Base-by-base conservation (phyloP, 2,329 filamentous ascomycete genomes). In the Colletotrichum musae region DNA sequence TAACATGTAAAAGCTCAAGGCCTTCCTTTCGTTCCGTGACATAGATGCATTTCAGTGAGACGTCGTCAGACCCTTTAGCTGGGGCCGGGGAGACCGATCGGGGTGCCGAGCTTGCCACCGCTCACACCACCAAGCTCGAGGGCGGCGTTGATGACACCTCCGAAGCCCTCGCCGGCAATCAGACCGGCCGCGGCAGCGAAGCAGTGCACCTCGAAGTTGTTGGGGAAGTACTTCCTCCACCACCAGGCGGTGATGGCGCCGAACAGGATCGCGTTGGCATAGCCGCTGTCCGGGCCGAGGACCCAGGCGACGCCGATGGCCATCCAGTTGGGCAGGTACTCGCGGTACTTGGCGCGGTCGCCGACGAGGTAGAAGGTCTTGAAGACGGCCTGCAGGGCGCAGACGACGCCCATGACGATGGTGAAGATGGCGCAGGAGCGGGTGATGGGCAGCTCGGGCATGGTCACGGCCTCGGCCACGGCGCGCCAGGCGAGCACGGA, bases 401-500 rank as follows among this genome's bases (percentile, higher is more conserved):
- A 85, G 36, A 89, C 79, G 18, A 85, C 77, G 26, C 85, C 84
- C 72, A 90, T 85, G 66, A 83, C 81, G 66, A 90, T 85, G 72
- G 87, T 79, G 76, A 90, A 91, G 75, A 88, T 87, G 26, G 82
- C 86, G 7, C 84, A 86, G 12, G 84, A 84, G 24, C 74, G 78
- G 0, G 88, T 87, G 45, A 91, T 88, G 2, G 88, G 88, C 71
- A 90, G 84, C 4, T 77, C 79, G 7, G 86, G 85, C 65, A 86
- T 82, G 1, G 88, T 90, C 50, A 90, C 87, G 18, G 88, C 89
- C 54, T 87, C 58, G 2, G 91, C 89, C 6, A 92, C 88, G 5
- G 91, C 91, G 48, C 86, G 83, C 91, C 90, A 93, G 0, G 91
- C 90, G 0, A 86, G 80, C 15, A 92, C 90, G 2, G 89, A 91